These are phyloP conservation scores for Vaccinium macrocarpon DNA, from an alignment of 148 eudicot species.

Conservation along the genomic window DNA sequence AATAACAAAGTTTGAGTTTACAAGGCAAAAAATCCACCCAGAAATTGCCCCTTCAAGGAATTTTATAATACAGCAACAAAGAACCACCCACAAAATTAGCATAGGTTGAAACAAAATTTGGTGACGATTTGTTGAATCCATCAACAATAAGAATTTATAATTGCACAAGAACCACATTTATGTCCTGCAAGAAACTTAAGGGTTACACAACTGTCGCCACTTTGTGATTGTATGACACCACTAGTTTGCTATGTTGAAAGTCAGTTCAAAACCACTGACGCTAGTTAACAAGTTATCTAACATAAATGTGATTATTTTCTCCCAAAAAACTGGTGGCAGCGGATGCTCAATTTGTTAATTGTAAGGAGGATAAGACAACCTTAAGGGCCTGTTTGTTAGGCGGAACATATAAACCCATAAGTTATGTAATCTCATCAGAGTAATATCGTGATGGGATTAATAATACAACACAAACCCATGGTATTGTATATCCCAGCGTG, in stretches of 20 bases:
- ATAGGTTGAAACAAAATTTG: background rate
- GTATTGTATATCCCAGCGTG: background rate
- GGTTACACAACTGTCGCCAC: background rate
- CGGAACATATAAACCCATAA: background rate
- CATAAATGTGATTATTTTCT: background rate
- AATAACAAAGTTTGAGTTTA: background rate
- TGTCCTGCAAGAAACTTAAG: background rate
- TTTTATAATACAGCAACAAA: background rate
- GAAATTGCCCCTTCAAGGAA: background rate
- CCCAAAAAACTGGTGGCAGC: background rate
- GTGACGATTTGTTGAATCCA: background rate
- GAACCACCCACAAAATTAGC: background rate
- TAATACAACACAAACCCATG: background rate
- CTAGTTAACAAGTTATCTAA: background rate
- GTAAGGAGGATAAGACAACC: background rate
- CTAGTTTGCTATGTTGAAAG: background rate
- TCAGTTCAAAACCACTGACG: background rate
- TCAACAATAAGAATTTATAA: background rate
- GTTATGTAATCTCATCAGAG: background rate
- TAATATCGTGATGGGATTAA: background rate
- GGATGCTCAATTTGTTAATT: background rate
- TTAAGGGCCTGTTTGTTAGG: background rate
- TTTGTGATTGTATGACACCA: background rate
- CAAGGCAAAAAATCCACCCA: background rate
- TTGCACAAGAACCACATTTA: background rate